phyloP scores from a whole-genome alignment of 1,139 yeast genomes.

The Pichia sp. region DNA sequence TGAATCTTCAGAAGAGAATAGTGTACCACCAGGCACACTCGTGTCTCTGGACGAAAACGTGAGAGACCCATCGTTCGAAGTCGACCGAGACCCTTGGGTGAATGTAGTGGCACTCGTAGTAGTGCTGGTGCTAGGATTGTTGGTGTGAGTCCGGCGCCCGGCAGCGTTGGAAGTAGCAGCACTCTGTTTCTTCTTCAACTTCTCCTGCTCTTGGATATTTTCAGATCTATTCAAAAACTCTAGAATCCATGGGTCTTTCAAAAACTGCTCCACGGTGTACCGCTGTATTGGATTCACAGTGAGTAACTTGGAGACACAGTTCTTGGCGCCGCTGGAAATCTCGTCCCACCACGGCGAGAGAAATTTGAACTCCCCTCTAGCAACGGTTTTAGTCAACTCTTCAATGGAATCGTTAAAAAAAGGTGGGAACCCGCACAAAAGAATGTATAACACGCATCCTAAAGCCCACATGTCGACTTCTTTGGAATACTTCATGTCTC shows the following conservation, averaged over 20 bases:
- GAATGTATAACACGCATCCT: slow-evolving; percentile 87
- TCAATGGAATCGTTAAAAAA: slow-evolving; percentile 87
- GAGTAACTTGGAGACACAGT: slow-evolving; percentile 67
- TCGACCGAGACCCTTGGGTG: not conserved
- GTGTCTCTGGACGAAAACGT: not conserved
- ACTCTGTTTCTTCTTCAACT: slow-evolving; percentile 1
- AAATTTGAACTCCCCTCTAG: slow-evolving; percentile 78
- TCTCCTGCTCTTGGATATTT: slow-evolving; percentile 3
- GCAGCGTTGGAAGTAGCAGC: not conserved
- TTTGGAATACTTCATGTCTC: slow-evolving; percentile 79
- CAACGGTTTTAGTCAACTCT: slow-evolving; percentile 75
- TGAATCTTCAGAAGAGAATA: not conserved
- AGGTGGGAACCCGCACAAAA: slow-evolving; percentile 94
- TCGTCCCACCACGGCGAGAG: slow-evolving; percentile 98
- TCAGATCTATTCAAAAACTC: slow-evolving; percentile 32
- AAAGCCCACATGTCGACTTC: slow-evolving; percentile 95
- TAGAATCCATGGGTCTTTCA: slow-evolving; percentile 81
- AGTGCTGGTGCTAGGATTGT: not conserved
- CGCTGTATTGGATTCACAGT: slow-evolving; percentile 80
- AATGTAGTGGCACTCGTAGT: not conserved
- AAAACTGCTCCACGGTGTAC: slow-evolving; percentile 71
- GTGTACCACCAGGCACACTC: not conserved
- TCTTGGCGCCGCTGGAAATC: slow-evolving; percentile 71
- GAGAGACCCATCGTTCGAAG: not conserved
- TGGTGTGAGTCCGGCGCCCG: not conserved